Conservation (phyloP, 1,139 yeast genomes). For the Debaryomyces psychrophilus region DNA sequence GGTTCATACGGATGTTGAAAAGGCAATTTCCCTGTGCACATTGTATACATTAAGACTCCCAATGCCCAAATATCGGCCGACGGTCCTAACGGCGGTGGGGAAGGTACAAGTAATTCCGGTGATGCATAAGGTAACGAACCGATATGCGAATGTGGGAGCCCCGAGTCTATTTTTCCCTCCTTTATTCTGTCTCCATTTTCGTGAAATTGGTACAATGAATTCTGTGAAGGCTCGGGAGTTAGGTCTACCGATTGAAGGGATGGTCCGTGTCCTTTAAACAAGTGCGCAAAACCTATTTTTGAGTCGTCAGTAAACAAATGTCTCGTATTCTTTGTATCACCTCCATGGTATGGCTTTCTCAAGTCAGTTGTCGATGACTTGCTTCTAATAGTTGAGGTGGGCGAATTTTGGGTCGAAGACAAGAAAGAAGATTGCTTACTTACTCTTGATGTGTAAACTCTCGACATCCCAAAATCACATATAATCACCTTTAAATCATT, state of each 20-base stretch:
- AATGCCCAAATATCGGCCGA: slow-evolving; percentile 89
- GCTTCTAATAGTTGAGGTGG: slow-evolving; percentile 43
- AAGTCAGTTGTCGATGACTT: slow-evolving; percentile 43
- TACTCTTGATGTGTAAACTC: slow-evolving; percentile 36
- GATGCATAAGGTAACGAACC: slow-evolving; percentile 94
- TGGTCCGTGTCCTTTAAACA: slow-evolving; percentile 37
- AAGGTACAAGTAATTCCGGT: slow-evolving; percentile 74
- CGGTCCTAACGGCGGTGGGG: slow-evolving; percentile 71
- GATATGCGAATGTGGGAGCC: slow-evolving; percentile 65
- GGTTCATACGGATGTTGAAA: slow-evolving; percentile 85
- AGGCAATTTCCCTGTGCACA: slow-evolving; percentile 76
- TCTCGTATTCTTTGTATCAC: slow-evolving; percentile 32
- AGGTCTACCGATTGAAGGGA: slow-evolving; percentile 38
- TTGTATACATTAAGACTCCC: slow-evolving; percentile 75
- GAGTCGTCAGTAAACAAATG: slow-evolving; percentile 36
- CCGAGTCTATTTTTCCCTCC: slow-evolving; percentile 33
- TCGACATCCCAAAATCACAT: slow-evolving; percentile 89
- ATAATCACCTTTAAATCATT: slow-evolving; percentile 44
- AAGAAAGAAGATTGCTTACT: slow-evolving; percentile 29
- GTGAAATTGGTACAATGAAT: slow-evolving; percentile 7
- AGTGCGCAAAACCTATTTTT: slow-evolving; percentile 35
- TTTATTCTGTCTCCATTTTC: slow-evolving; percentile 5
- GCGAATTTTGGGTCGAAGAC: slow-evolving; percentile 12
- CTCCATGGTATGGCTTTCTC: slow-evolving; percentile 41
- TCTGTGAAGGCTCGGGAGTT: slow-evolving; percentile 31